Conservation (phyloP, 2,329 filamentous ascomycete genomes). For the Trichoderma endophyticum region DNA sequence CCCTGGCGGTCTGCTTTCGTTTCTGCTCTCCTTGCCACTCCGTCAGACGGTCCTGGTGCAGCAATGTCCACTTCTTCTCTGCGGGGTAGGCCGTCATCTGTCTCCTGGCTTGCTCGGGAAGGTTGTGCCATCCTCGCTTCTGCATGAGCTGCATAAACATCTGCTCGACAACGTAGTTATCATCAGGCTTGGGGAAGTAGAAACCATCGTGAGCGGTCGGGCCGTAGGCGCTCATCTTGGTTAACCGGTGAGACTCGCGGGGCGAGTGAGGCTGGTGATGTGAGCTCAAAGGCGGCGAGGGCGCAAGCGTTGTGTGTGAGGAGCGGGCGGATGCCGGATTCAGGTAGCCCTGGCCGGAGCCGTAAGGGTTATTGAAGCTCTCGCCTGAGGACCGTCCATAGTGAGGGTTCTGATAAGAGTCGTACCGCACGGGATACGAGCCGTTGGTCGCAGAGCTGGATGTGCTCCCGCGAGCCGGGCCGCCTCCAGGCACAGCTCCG, state of each 20-base stretch:
- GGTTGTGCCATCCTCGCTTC: conserved; percentile 94
- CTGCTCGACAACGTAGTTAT: conserved; percentile 81
- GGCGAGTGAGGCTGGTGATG: conserved; percentile 45
- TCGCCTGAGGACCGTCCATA: conserved; percentile 53
- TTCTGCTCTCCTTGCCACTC: conserved; percentile 96
- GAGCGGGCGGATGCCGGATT: conserved; percentile 29
- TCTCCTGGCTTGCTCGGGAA: conserved; percentile 88
- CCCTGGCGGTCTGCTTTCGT: conserved; percentile 69
- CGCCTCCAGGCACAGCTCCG: background rate
- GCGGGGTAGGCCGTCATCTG: conserved; percentile 97
- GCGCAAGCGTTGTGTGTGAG: conserved; percentile 41
- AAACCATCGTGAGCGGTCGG: conserved; percentile 47
- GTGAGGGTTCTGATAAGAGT: conserved; percentile 56
- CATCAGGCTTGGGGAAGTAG: conserved; percentile 68
- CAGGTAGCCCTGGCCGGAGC: conserved; percentile 42
- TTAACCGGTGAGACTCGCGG: conserved; percentile 56
- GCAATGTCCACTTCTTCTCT: conserved; percentile 94
- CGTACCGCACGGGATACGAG: conserved; percentile 58
- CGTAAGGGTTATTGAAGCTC: conserved; percentile 41
- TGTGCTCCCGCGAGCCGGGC: conserved; percentile 48
- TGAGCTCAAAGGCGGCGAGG: conserved; percentile 25
- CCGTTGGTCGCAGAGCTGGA: conserved; percentile 48
- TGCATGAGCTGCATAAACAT: conserved; percentile 95
- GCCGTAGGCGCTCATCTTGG: conserved; percentile 45
- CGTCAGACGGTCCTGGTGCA: conserved; percentile 90